Base-by-base conservation (phyloP, 2,329 filamentous ascomycete species). In the Rhynchosporium agropyri region DNA sequence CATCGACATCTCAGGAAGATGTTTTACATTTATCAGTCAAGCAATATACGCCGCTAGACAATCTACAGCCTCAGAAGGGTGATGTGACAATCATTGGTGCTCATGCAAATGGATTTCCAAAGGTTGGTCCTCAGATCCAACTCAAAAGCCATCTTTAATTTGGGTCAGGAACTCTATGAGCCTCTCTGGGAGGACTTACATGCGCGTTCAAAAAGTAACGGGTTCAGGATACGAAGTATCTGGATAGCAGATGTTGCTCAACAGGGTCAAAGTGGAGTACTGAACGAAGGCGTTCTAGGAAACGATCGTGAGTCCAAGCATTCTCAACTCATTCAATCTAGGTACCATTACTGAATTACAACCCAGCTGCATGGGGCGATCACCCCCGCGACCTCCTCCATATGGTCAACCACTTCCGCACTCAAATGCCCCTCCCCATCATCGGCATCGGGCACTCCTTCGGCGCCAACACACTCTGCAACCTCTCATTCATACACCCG, bases 51-150 rank as follows among this genome's bases (percentile, higher is more conserved):
- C 93, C 93, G 1, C 79, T 85, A 61, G 83, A 88, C 72, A 92
- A 93, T 70, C 81, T 80, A 0, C 76, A 79, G 29, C 89, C 91
- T 0, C 81, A 85, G 66, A 84, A 86, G 0, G 90, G 91, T 40
- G 91, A 95, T 75, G 79, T 97, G 8, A 97, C 92, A 26, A 87
- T 98, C 63, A 86, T 98, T 61, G 92, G 84, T 10, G 89, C 89
- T 4, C 93, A 97, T 77, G 94, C 92, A 56, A 97, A 97, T 78
- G 94, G 89, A 10, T 97, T 97, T 69, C 90, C 91, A 10, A 98
- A 97, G 83, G 90, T 90, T 75, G 10, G 7, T 42, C 31, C 31
- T 20, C 15, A 40, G 10, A 26, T 40, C n/a, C 26, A 28, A 10
- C 36, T 31, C 12, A 5, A 55, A 6, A 50, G 50, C 20, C 38